A percentile compares a stretch with the other conserved stretches of the same genome.
phyloP scores from a whole-genome alignment of 331 rosid species.

The Malus hybrid region DNA sequence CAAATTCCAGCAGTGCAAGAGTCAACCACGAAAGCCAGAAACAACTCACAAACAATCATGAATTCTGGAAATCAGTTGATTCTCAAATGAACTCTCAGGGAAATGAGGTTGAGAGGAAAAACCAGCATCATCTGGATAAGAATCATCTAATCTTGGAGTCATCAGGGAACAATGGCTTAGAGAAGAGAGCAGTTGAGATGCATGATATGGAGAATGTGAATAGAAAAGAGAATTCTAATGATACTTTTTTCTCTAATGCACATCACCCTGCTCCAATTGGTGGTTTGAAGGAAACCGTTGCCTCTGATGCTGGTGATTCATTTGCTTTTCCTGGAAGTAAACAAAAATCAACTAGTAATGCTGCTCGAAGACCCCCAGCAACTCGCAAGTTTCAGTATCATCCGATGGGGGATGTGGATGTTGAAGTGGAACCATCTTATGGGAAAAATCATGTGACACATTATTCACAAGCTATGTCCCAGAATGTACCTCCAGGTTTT shows the following conservation, averaged over 20 bases:
- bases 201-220: conserved; percentile 43
- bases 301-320: conserved; percentile 59
- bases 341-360: conserved; percentile 57
- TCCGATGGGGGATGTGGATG: conserved; percentile 91
- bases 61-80: conserved; percentile 67
- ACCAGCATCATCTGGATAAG: conserved; percentile 53
- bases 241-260: conserved; percentile 29
- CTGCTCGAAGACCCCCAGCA: conserved; percentile 48
- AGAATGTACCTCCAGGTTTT: conserved; percentile 49
- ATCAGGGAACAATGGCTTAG: conserved; percentile 37
- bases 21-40: conserved; percentile 54
- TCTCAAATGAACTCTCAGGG: conserved; percentile 52
- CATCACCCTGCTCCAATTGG: conserved; percentile 34
- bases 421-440: conserved; percentile 46
- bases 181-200: conserved; percentile 43
- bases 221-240: conserved; percentile 40
- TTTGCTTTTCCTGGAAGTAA: conserved; percentile 34
- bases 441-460: conserved; percentile 43
- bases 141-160: conserved; percentile 60
- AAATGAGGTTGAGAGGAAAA: conserved; percentile 50
- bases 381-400: conserved; percentile 95
- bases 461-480: conserved; percentile 46
- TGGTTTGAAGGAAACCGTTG: conserved; percentile 40
- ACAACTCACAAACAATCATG: conserved; percentile 44
- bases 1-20: conserved; percentile 55